Evolutionary conservation across 2,329 filamentous ascomycete genomes (phyloP).

Genomic region (Amphichorda felina): DNA sequence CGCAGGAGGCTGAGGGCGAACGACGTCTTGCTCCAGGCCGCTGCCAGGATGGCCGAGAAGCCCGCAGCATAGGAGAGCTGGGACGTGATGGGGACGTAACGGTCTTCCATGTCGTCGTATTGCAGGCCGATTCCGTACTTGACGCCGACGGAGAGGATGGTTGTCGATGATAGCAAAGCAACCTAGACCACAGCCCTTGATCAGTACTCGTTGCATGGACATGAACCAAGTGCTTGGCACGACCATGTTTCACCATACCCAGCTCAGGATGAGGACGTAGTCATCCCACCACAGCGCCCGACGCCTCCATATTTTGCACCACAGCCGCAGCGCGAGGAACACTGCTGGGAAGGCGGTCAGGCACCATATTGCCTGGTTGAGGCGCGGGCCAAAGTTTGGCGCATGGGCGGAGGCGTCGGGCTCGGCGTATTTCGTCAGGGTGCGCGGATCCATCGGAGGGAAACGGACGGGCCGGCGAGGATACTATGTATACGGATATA

Average conservation of each 20-base stretch:
- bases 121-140: slow-evolving; percentile 4
- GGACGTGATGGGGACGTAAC: slow-evolving; percentile 1
- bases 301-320: slow-evolving; percentile 8
- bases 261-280: slow-evolving; percentile 9
- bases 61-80: neutral
- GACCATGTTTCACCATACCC: too few relatives aligned
- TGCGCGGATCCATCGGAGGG: too few relatives aligned
- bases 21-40: slow-evolving; percentile 17
- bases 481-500: too few relatives aligned
- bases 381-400: neutral
- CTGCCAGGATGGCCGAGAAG: slow-evolving; percentile 12
- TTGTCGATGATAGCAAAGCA: neutral
- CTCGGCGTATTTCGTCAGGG: neutral
- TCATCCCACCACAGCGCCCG: slow-evolving; percentile 12
- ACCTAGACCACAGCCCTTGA: neutral
- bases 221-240: too few relatives aligned
- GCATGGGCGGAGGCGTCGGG: neutral
- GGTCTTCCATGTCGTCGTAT: slow-evolving; percentile 1
- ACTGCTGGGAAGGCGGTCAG: slow-evolving; percentile 2
- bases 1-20: slow-evolving; percentile 16
- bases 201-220: too few relatives aligned
- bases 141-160: slow-evolving; percentile 4
- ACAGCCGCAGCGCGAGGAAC: slow-evolving; percentile 9
- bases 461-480: too few relatives aligned
- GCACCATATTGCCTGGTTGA: neutral